phyloP scores from a whole-genome alignment of 495 filamentous ascomycete species.

The Wilcoxina mikolae region DNA sequence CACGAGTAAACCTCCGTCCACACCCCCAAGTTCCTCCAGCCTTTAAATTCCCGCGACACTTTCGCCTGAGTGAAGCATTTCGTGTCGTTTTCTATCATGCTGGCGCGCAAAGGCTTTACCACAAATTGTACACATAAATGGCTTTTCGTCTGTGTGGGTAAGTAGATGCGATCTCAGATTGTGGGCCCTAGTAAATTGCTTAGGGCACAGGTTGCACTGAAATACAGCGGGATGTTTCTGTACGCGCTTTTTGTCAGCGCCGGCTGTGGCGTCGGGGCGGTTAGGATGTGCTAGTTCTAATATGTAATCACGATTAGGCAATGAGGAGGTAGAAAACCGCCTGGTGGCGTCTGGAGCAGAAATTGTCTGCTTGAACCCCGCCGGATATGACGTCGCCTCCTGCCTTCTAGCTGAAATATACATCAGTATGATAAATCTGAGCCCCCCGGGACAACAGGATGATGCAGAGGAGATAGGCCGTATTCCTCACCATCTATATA shows the following conservation, averaged over 20 bases:
- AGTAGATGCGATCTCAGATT: slow-evolving; percentile 88
- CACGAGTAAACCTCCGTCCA: slow-evolving; percentile 81
- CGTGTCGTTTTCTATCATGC: slow-evolving; percentile 81
- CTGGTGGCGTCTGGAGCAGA: no score
- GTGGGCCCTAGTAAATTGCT: slow-evolving; percentile 77
- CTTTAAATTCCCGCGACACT: slow-evolving; percentile 80
- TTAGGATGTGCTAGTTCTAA: slow-evolving; percentile 80
- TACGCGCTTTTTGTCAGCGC: slow-evolving; percentile 51
- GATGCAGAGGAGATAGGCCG: no score
- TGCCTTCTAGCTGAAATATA: no score
- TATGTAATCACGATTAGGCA: slow-evolving; percentile 80
- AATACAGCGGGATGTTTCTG: slow-evolving; percentile 95
- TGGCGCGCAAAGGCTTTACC: slow-evolving; percentile 90
- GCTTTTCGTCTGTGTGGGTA: slow-evolving; percentile 82
- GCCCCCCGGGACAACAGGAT: no score
- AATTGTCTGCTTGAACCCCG: no score
- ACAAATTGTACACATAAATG: slow-evolving; percentile 90
- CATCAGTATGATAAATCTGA: no score
- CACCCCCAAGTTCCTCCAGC: slow-evolving; percentile 80
- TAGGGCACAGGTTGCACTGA: slow-evolving; percentile 72
- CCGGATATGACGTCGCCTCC: no score
- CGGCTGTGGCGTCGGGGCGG: slow-evolving; percentile 49
- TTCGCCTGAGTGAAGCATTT: slow-evolving; percentile 78
- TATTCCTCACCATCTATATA: no score
- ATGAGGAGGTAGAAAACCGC: slow-evolving; percentile 62